These are phyloP conservation scores for Phytophthora rubi DNA, from an alignment of 352 stramenopile species.

Conservation along the genomic window DNA sequence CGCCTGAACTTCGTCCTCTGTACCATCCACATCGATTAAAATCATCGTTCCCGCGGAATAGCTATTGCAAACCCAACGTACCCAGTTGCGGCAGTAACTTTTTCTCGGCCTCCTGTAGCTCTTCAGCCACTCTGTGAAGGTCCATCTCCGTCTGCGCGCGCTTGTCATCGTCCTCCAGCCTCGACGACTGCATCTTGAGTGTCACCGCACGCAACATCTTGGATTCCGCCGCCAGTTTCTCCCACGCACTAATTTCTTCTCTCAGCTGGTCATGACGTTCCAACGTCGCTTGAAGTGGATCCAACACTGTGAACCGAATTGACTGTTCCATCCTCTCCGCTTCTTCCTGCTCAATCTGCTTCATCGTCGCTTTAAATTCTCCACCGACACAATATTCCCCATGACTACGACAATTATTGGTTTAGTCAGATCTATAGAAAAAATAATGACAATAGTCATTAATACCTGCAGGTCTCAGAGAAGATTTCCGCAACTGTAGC, in stretches of 20 bases:
- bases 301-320: slow-evolving; percentile 78
- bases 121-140: slow-evolving; percentile 47
- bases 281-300: slow-evolving; percentile 62
- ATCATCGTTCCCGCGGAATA: not conserved
- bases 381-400: slow-evolving; percentile 26
- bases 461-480: slow-evolving; percentile 56
- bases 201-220: slow-evolving; percentile 30
- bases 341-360: slow-evolving; percentile 58
- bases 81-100: slow-evolving; percentile 51
- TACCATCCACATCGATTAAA: not conserved
- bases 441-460: slow-evolving; percentile 5
- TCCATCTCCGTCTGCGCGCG: slow-evolving; percentile 40
- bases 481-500: slow-evolving; percentile 61
- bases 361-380: slow-evolving; percentile 59
- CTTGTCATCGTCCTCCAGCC: slow-evolving; percentile 55
- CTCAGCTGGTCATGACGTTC: slow-evolving; percentile 58
- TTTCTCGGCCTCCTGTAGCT: slow-evolving; percentile 47
- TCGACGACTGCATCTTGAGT: slow-evolving; percentile 42
- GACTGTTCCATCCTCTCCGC: slow-evolving; percentile 79
- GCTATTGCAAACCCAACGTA: slow-evolving; percentile 16
- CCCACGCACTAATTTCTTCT: slow-evolving; percentile 36
- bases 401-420: slow-evolving; percentile 15
- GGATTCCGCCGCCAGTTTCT: slow-evolving; percentile 32
- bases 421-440: slow-evolving; percentile 1
- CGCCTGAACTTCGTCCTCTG: slow-evolving; percentile 52